Base-by-base conservation (phyloP, 768 basidiomycete genomes). In the Amyloporia xantha region DNA sequence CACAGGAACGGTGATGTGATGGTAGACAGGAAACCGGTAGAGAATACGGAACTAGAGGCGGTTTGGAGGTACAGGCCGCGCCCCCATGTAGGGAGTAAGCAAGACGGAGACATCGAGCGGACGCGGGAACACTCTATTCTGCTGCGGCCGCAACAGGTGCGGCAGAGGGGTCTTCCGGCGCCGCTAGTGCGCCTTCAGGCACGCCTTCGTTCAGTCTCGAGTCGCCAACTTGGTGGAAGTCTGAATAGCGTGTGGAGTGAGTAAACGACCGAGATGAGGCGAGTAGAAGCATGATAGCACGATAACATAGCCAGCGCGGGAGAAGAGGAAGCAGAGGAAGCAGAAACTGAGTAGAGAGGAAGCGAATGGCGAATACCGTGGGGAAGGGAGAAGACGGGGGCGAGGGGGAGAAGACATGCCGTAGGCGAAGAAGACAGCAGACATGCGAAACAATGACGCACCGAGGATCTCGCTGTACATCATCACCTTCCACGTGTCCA, bases 401-500 rank as follows among this genome's bases (percentile, higher is more conserved):
- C n/a, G n/a, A n/a, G n/a, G n/a, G n/a, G n/a, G n/a, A n/a, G 26
- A 21, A 49, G 41, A 21, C n/a, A n/a, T n/a, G n/a, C n/a, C n/a
- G n/a, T n/a, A n/a, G n/a, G n/a, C n/a, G n/a, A n/a, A n/a, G n/a
- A n/a, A n/a, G n/a, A n/a, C n/a, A n/a, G n/a, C n/a, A n/a, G n/a
- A n/a, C n/a, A n/a, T n/a, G n/a, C n/a, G n/a, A n/a, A n/a, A n/a
- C n/a, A n/a, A n/a, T 26, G 3, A 68, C 84, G 54, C 60, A 92
- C 93, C 92, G 11, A 97, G 74, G 55, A 97, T 98, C 69, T 99
- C 95, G 59, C 85, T 88, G 74, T 98, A 98, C 95, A 99, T 99
- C 96, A 99, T 99, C 63, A 96, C 95, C 71, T 97, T 98, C 96
- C 96, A 99, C 1, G 91, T 95, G 61, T 99, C 96, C 10, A 98